Conservation (phyloP, 306 rosid species). For the Acmispon strigosus region DNA sequence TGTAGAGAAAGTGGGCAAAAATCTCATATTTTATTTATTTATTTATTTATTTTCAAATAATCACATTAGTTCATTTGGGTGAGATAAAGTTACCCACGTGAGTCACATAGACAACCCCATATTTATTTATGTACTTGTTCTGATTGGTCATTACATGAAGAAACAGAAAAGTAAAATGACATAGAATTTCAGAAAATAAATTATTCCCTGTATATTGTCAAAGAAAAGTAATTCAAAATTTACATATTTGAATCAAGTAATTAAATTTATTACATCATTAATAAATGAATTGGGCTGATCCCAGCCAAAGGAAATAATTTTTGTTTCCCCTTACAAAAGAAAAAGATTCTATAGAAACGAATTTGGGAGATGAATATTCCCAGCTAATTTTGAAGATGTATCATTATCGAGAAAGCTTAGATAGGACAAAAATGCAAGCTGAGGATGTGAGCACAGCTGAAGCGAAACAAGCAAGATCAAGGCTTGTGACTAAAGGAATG, state of each 20-base stretch:
- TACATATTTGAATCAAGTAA: background rate
- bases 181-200: too few relatives aligned
- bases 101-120: too few relatives aligned
- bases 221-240: background rate
- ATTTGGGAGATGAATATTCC: background rate
- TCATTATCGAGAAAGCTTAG: conserved; percentile 12
- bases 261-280: too few relatives aligned
- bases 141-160: too few relatives aligned
- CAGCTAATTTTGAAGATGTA: background rate
- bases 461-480: conserved; percentile 47
- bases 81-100: too few relatives aligned
- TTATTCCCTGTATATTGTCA: too few relatives aligned
- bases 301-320: background rate
- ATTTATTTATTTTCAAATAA: too few relatives aligned
- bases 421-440: conserved; percentile 37
- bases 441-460: conserved; percentile 36
- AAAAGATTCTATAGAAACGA: background rate
- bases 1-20: too few relatives aligned
- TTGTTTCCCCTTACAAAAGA: background rate
- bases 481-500: conserved; percentile 31
- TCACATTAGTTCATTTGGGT: too few relatives aligned
- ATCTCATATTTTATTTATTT: too few relatives aligned
- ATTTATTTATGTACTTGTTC: too few relatives aligned
- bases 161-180: too few relatives aligned
- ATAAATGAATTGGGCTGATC: background rate